Evolutionary conservation across 345 rosid genomes (phyloP).

Genomic region (Anacardium occidentale): DNA sequence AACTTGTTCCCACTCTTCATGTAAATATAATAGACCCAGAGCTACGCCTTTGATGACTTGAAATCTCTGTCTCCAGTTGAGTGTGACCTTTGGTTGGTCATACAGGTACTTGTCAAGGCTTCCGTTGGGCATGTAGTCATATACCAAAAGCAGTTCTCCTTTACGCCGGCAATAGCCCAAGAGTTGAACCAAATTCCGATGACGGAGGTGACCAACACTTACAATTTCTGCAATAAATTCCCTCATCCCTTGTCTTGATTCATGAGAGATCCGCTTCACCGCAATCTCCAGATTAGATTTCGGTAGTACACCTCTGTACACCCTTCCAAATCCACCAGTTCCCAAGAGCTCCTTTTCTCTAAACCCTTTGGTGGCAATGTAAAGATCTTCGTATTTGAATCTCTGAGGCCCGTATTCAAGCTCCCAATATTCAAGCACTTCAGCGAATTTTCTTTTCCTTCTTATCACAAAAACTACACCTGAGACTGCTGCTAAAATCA

Average conservation of each 20-base stretch:
- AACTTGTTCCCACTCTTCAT: slow-evolving; percentile 68
- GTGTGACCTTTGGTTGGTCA: slow-evolving; percentile 38
- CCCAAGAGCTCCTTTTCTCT: slow-evolving; percentile 59
- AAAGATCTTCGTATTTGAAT: slow-evolving; percentile 61
- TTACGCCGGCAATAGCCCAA: slow-evolving; percentile 62
- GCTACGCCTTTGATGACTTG: slow-evolving; percentile 56
- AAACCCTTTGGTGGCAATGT: slow-evolving; percentile 63
- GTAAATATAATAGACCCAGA: slow-evolving; percentile 48
- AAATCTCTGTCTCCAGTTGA: slow-evolving; percentile 55
- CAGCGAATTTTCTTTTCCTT: slow-evolving; percentile 59
- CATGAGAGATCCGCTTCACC: slow-evolving; percentile 62
- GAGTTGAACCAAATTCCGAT: slow-evolving; percentile 51
- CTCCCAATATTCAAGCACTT: slow-evolving; percentile 76
- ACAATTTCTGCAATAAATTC: slow-evolving; percentile 62
- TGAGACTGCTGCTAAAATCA: slow-evolving; percentile 24
- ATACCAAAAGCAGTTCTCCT: slow-evolving; percentile 57
- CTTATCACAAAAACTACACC: slow-evolving; percentile 25
- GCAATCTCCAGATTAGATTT: slow-evolving; percentile 47
- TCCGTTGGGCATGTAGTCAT: slow-evolving; percentile 64
- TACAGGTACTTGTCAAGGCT: slow-evolving; percentile 56
- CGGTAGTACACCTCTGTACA: slow-evolving; percentile 56
- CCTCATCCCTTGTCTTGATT: slow-evolving; percentile 59
- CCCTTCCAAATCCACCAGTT: slow-evolving; percentile 61
- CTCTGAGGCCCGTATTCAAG: slow-evolving; percentile 58
- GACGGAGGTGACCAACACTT: slow-evolving; percentile 55